Evolutionary conservation across 176 grass and related monocot species (phyloP), one percentile per base, ranked within the genome.

Genomic region (Lolium rigidum): DNA sequence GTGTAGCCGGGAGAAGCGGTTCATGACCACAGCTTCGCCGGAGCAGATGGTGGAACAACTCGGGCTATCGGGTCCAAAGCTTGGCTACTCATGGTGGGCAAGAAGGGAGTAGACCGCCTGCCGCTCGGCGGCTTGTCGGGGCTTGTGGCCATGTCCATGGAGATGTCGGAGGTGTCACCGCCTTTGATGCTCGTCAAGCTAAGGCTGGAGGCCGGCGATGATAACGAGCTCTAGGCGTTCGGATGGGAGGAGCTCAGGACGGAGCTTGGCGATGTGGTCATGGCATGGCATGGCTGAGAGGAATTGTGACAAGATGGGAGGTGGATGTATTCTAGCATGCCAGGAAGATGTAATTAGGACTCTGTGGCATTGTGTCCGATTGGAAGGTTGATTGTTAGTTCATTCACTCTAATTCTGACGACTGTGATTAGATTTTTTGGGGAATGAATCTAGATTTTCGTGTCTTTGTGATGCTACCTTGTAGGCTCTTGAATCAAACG

Each of bases 61-160:
- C 13, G 88, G 91, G 8, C 81, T 76, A 48, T 76, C 83, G 0
- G 91, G 91, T 5, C 13, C 44, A 0, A 98, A 86, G 82, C 81
- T 98, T n/a, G 96, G 96, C 0, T 95, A 90, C 80, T 95, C 78
- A 84, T 95, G 62, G 90, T 90, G 77, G 84, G 80, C 28, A 92
- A 65, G 87, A 94, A 95, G 56, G 69, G 73, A 0, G 74, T 26
- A 9, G 88, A 94, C 39, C 83, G 79, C 10, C 77, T 86, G 9
- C 82, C 85, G 7, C 78, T 87, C 2, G 82, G 84, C 18, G 78
- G 81, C 49, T 10, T 94, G 50, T 85, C 90, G 0, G 93, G 93
- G 1, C 78, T 94, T 21, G 78, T 86, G 35, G 87, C 89, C 26
- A 70, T 98, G 81, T 87, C 93, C 0, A 89, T 98, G 54, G 92